Evolutionary conservation across 2,329 filamentous ascomycete genomes (phyloP).

Genomic region (Diaporthe caulivora): DNA sequence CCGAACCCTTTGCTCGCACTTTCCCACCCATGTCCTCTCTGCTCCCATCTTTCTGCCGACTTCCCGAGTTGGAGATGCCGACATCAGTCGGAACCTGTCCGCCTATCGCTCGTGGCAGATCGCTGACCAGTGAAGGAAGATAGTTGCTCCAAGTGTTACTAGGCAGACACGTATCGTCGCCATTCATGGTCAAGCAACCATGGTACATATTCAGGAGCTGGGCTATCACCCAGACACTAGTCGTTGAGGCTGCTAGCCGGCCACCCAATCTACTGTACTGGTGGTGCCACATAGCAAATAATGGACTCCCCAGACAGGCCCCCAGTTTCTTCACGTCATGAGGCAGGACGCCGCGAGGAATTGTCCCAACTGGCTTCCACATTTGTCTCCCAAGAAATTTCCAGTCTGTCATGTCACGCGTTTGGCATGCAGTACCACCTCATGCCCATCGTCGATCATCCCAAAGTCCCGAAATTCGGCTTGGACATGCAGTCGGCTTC

Average conservation of each 20-base stretch:
- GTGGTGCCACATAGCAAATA: neutral
- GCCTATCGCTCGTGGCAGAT: neutral
- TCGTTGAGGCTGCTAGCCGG: slow-evolving; percentile 11
- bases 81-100: neutral
- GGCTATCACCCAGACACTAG: neutral
- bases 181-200: neutral
- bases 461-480: slow-evolving; percentile 25
- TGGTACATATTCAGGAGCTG: neutral
- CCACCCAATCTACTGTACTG: neutral
- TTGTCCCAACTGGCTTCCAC: neutral
- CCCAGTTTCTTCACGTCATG: neutral
- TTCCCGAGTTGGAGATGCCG: slow-evolving; percentile 5
- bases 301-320: neutral
- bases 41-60: neutral
- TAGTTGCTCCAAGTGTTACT: neutral
- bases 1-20: neutral
- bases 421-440: slow-evolving; percentile 16
- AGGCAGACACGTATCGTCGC: neutral
- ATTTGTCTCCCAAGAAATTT: slow-evolving; percentile 10
- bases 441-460: slow-evolving; percentile 4
- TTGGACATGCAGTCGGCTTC: neutral
- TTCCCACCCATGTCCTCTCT: neutral
- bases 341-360: neutral
- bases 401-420: slow-evolving; percentile 16
- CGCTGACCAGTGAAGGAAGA: neutral